A percentile compares a stretch with the other conserved stretches of the same genome.
Conservation (phyloP, 257 asterid species). For the Eucommia ulmoides region DNA sequence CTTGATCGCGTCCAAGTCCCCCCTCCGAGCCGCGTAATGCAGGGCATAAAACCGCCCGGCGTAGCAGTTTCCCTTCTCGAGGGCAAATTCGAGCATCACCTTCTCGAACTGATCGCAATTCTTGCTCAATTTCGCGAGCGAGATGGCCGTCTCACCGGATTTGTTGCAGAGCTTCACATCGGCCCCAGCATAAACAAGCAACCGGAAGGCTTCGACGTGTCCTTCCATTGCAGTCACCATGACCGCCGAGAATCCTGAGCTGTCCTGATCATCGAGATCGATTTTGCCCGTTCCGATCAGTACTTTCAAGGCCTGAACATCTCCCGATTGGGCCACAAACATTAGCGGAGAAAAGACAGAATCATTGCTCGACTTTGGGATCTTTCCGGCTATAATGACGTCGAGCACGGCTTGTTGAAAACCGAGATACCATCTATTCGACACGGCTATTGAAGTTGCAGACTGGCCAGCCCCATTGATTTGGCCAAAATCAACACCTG, state of each 20-base stretch:
- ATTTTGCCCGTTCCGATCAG: slow-evolving; percentile 27
- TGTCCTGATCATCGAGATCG: slow-evolving; percentile 52
- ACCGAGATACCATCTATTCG: slow-evolving; percentile 31
- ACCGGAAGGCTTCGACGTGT: slow-evolving; percentile 57
- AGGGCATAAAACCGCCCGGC: slow-evolving; percentile 58
- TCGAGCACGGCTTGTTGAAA: slow-evolving; percentile 45
- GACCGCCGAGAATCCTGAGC: slow-evolving; percentile 61
- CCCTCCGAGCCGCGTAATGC: slow-evolving; percentile 67
- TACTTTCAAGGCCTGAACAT: slow-evolving; percentile 36
- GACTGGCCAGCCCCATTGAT: slow-evolving; percentile 42
- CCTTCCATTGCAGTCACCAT: slow-evolving; percentile 70
- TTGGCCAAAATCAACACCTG: slow-evolving; percentile 68
- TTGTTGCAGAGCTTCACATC: slow-evolving; percentile 53
- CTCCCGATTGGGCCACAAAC: slow-evolving; percentile 62
- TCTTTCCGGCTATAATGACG: slow-evolving; percentile 33
- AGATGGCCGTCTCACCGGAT: slow-evolving; percentile 49
- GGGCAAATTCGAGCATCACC: slow-evolving; percentile 69
- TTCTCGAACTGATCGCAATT: slow-evolving; percentile 55
- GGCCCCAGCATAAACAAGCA: slow-evolving; percentile 70
- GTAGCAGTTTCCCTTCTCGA: slow-evolving; percentile 49
- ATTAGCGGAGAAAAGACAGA: slow-evolving; percentile 42
- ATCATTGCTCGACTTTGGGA: slow-evolving; percentile 38
- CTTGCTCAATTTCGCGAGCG: slow-evolving; percentile 33
- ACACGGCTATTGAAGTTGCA: slow-evolving; percentile 29
- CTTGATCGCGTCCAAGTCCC: slow-evolving; percentile 52